These are phyloP conservation scores for Notholithocarpus densiflorus DNA, from an alignment of 306 rosid genomes.

Conservation along the genomic window DNA sequence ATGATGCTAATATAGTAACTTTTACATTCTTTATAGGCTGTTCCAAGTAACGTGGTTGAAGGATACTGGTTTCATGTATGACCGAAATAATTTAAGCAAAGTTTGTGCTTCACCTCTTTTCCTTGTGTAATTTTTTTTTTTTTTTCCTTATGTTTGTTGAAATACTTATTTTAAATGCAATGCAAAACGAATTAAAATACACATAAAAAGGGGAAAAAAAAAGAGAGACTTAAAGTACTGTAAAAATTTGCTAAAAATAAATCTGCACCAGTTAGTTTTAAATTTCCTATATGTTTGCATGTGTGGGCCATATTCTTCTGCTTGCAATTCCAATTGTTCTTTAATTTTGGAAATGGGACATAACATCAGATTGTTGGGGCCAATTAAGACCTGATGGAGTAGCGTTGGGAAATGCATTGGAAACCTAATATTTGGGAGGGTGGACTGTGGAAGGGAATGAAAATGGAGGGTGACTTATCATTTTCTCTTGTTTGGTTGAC, in stretches of 20 bases:
- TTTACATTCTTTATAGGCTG: conserved; percentile 62
- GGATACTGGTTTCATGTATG: conserved; percentile 74
- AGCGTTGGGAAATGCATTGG: background rate
- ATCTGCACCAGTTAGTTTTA: too few species aligned
- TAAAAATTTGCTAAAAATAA: background rate
- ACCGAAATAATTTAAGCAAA: conserved; percentile 56
- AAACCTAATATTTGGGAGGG: background rate
- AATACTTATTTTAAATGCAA: background rate
- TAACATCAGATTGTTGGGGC: background rate
- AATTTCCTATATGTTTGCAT: background rate
- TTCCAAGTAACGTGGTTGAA: conserved; percentile 79
- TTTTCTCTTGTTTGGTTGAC: too few species aligned
- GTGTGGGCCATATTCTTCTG: background rate
- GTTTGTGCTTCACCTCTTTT: conserved; percentile 65
- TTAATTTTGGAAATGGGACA: background rate
- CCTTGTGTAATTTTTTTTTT: conserved; percentile 16
- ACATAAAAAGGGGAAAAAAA: background rate
- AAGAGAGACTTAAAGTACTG: conserved; percentile 3
- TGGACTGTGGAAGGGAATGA: background rate
- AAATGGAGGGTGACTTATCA: background rate
- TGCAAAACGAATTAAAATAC: background rate
- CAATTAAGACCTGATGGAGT: background rate
- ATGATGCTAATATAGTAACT: conserved; percentile 31
- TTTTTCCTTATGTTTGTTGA: conserved; percentile 16
- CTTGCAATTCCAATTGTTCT: background rate